Conservation (phyloP, 805 yeast genomes). For the Spathaspora boniae region DNA sequence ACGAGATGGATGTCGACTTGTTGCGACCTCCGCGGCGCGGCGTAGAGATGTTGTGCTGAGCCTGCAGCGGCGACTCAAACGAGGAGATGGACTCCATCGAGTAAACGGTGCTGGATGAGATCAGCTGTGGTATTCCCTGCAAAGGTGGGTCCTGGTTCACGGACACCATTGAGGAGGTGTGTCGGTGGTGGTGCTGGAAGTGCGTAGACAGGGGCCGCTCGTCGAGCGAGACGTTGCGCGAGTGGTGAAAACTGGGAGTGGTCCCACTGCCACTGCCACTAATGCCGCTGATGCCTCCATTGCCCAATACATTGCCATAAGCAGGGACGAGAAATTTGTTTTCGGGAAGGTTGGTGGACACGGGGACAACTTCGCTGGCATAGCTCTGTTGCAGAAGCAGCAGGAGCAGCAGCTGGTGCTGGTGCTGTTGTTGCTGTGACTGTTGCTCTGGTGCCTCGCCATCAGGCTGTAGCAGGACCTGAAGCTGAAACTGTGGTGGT, state of each 20-base stretch:
- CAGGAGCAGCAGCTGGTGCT: no score
- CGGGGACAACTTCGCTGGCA: slow-evolving; percentile 11
- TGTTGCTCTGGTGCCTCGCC: not conserved
- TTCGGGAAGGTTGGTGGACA: slow-evolving; percentile 10
- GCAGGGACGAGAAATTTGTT: slow-evolving; percentile 5
- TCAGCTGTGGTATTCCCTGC: slow-evolving; percentile 12
- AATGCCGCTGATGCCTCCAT: not conserved
- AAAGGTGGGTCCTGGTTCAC: slow-evolving; percentile 20
- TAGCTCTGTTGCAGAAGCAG: not conserved
- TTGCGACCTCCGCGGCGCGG: slow-evolving; percentile 33
- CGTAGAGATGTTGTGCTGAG: slow-evolving; percentile 21
- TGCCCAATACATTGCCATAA: not conserved
- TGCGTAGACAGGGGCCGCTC: slow-evolving; percentile 11
- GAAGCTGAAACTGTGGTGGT: slow-evolving; percentile 5
- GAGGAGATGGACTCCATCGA: slow-evolving; percentile 28
- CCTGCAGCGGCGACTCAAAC: slow-evolving; percentile 6
- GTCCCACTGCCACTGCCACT: no score
- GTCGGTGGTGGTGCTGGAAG: slow-evolving; percentile 14
- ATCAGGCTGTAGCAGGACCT: not conserved
- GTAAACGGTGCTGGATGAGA: slow-evolving; percentile 23
- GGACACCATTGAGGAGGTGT: slow-evolving; percentile 22
- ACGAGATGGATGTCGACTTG: slow-evolving; percentile 31
- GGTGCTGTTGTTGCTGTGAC: not conserved
- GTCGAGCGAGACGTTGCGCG: slow-evolving; percentile 20
- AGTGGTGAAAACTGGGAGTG: slow-evolving; percentile 15